Base-by-base conservation (phyloP, 2,329 filamentous ascomycete genomes). In the Aspergillus neotritici region DNA sequence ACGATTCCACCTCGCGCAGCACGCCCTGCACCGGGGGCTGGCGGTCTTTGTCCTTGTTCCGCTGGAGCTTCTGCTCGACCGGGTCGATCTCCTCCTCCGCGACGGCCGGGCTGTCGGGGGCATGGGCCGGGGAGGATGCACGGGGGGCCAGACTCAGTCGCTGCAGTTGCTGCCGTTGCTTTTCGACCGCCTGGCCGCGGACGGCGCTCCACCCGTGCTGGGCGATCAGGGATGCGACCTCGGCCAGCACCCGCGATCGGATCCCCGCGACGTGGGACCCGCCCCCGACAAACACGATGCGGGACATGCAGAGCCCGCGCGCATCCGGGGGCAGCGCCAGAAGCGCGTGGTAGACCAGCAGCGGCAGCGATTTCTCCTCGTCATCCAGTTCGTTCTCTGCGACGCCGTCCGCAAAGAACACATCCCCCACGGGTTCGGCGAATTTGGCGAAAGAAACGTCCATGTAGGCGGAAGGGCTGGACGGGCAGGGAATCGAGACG, bases 211-310 rank as follows among this genome's bases (percentile, higher is more conserved):
- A 97, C 5, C 87, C 86, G 49, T 82, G 73, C 34, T 75, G 70
- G 12, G 81, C 72, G 4, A 93, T 75, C 1, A 95, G 69, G 1
- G 70, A 66, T 4, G 77, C 75, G 1, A 97, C 68, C 55, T 97
- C 90, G 44, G 84, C 78, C 28, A 95, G 67, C 31, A 95, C 76
- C 17, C 91, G 80, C 16, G 77, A 74, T 52, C 87, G 88, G 17
- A 98, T 69, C 1, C 93, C 93, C 1, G 90, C 77, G 7, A 96
- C 81, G 17, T 78, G 78, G 5, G 88, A 82, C 37, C 85, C 85
- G 2, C 88, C 88, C 28, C 93, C 93, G 0, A 84, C 84, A 58
- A 98, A 86, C 12, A 95, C 73, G 35, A 97, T 86, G 31, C 91
- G 85, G 1, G 89, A 83, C 82, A 96, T 93, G 64, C 91, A 96